phyloP scores from a whole-genome alignment of 495 filamentous ascomycete genomes.

The Aspergillus avenaceus region DNA sequence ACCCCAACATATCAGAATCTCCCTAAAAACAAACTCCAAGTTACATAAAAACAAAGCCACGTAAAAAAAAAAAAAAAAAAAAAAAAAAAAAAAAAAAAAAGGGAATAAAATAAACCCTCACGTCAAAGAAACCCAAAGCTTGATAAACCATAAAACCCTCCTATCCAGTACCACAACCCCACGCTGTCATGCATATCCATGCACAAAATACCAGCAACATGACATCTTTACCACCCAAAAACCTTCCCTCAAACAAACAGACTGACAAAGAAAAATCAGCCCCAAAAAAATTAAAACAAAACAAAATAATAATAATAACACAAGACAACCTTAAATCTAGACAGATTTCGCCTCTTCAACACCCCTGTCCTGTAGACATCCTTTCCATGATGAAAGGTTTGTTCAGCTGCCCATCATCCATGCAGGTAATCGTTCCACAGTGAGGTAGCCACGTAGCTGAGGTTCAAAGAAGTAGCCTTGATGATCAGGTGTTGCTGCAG shows the following conservation, averaged over 20 bases:
- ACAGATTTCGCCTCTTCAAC: neutral
- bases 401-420: slow-evolving; percentile 24
- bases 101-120: no score
- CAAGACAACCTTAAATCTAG: neutral
- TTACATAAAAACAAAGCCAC: no score
- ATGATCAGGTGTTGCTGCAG: slow-evolving; percentile 18
- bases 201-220: slow-evolving; percentile 1
- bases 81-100: no score
- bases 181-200: slow-evolving; percentile 1
- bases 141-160: neutral
- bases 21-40: no score
- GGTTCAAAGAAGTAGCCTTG: slow-evolving; percentile 8
- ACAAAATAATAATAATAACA: neutral
- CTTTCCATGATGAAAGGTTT: slow-evolving; percentile 1
- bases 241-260: neutral
- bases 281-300: neutral
- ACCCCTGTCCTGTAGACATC: no score
- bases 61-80: no score
- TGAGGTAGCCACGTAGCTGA: slow-evolving; percentile 21
- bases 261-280: neutral
- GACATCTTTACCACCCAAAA: neutral
- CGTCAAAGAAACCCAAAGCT: neutral
- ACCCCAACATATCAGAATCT: no score
- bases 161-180: no score
- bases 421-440: slow-evolving; percentile 20